Evolutionary conservation across 164 flowering plant genomes (phyloP).

Genomic region (Chimonanthus praecox): DNA sequence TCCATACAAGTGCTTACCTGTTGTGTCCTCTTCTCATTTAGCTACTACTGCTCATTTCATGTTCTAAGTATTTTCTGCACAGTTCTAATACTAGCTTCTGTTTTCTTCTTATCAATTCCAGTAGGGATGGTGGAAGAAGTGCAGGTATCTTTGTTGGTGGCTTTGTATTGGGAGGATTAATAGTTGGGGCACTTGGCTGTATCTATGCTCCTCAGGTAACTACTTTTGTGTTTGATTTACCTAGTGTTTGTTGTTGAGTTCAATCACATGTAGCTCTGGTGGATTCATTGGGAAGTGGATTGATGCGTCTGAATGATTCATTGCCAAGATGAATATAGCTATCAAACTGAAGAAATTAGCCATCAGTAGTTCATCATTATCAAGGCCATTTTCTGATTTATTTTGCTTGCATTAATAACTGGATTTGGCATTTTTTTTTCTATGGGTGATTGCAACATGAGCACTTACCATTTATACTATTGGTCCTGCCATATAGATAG

Average conservation of each 20-base stretch:
- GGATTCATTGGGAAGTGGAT: not conserved
- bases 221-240: not conserved
- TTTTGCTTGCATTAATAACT: too few species aligned
- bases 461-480: too few species aligned
- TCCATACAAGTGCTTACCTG: not conserved
- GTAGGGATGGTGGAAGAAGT: constrained; percentile 53
- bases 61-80: not conserved
- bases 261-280: not conserved
- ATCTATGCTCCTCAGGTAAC: constrained; percentile 92
- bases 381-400: too few species aligned
- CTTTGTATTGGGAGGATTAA: constrained; percentile 83
- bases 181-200: constrained; percentile 78
- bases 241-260: not conserved
- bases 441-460: too few species aligned
- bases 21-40: not conserved
- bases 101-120: constrained; percentile 11
- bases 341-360: too few species aligned
- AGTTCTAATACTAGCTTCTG: not conserved
- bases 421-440: too few species aligned
- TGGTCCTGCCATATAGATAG: too few species aligned
- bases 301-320: too few species aligned
- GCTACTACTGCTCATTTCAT: not conserved
- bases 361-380: too few species aligned
- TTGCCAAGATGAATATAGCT: too few species aligned
- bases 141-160: constrained; percentile 77